A percentile compares a stretch with the other conserved stretches of the same genome.
Evolutionary conservation across 345 rosid genomes (phyloP).

Genomic region (Eucalyptus pauciflora): DNA sequence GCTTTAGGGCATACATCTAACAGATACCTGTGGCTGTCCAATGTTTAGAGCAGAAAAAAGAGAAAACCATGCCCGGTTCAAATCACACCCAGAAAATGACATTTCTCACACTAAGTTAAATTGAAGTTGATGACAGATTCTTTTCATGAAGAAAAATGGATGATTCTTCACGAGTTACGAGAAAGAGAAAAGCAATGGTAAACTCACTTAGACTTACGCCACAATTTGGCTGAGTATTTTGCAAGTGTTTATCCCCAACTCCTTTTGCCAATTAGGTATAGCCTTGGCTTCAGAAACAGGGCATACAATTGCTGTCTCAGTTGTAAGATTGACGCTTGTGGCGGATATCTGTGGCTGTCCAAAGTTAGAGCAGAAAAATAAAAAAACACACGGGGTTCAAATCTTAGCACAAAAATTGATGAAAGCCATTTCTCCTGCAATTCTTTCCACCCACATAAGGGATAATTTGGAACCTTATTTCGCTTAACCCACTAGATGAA

Average conservation of each 20-base stretch:
- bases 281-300: too few relatives aligned
- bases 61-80: not conserved
- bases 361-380: not conserved
- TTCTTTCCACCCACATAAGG: not conserved
- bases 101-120: too few relatives aligned
- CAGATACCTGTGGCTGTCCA: conserved; percentile 82
- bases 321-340: conserved; percentile 45
- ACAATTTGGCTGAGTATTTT: too few relatives aligned
- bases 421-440: not conserved
- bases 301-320: too few relatives aligned
- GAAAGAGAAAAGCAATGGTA: not conserved
- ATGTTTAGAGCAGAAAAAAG: not conserved
- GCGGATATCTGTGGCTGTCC: conserved; percentile 82
- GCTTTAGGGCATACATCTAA: too few relatives aligned
- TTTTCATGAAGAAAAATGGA: too few relatives aligned
- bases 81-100: not conserved
- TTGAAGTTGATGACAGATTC: too few relatives aligned
- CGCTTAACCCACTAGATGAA: not conserved
- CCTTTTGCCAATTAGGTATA: too few relatives aligned
- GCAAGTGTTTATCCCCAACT: too few relatives aligned
- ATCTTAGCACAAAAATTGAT: not conserved
- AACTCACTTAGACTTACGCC: conserved; percentile 46
- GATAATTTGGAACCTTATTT: not conserved
- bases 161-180: too few relatives aligned
- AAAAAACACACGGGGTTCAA: not conserved